phyloP scores from a whole-genome alignment of 2,329 filamentous ascomycete species.

The Penicillium sp. region DNA sequence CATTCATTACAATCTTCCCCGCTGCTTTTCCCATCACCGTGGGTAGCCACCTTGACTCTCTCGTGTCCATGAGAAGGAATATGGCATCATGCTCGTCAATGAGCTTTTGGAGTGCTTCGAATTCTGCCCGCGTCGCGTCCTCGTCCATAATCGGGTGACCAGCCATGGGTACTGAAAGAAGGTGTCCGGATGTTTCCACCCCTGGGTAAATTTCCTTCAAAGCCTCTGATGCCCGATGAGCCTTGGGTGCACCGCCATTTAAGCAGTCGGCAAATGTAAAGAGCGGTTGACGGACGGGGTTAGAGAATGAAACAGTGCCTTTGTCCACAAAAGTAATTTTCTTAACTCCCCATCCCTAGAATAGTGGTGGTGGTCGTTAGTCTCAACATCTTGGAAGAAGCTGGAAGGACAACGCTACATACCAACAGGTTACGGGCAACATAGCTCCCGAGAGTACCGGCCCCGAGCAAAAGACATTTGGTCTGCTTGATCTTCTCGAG shows the following conservation, averaged over 20 bases:
- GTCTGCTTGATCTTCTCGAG: conserved; percentile 88
- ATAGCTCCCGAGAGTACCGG: conserved; percentile 91
- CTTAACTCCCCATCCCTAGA: conserved; percentile 83
- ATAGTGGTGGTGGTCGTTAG: neutral
- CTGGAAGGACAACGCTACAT: conserved; percentile 21
- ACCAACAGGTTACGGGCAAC: conserved; percentile 85
- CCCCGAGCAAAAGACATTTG: conserved; percentile 87
- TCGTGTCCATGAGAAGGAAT: conserved; percentile 95
- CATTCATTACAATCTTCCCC: conserved; percentile 95
- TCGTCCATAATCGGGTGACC: conserved; percentile 85
- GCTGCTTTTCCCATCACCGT: conserved; percentile 94
- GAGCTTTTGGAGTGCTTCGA: conserved; percentile 73
- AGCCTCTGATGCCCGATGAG: conserved; percentile 77
- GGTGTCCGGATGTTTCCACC: conserved; percentile 79
- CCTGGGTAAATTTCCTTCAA: conserved; percentile 89
- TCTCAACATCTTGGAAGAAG: neutral
- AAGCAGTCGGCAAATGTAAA: conserved; percentile 91
- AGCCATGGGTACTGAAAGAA: conserved; percentile 90
- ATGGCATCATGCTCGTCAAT: conserved; percentile 88
- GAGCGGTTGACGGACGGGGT: conserved; percentile 91
- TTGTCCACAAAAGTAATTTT: conserved; percentile 98
- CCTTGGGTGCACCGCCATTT: conserved; percentile 83
- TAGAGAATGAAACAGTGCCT: conserved; percentile 90
- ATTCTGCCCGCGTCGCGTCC: conserved; percentile 72
- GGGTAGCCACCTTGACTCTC: conserved; percentile 93